Evolutionary conservation across 1,139 yeast species (phyloP), one percentile per base, ranked within the genome.

Genomic region (Scheffersomyces insectosa): DNA sequence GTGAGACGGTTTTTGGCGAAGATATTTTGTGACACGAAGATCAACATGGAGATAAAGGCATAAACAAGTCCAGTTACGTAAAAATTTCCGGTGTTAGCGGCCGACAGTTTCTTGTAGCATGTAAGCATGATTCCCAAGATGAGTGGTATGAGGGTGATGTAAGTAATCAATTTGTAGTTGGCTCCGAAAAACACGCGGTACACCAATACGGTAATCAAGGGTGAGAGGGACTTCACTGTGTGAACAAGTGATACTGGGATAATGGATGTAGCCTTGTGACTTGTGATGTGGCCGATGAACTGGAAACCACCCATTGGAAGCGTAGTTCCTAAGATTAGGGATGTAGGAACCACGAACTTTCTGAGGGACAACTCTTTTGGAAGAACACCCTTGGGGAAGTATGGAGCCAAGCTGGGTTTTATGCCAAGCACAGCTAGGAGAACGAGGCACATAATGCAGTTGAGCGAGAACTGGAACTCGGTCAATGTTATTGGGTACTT

Each of bases 241-340:
- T 90, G 97, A 25, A 91, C 97, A 51, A 91, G 68, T 4, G 96
- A 87, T 13, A 91, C 97, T 0, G 97, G 97, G 38, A 91, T 87
- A 48, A 85, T 66, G 3, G 90, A 79, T 2, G 97, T 89, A 20
- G 98, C 93, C 63, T 87, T 86, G 62, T 90, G 96, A 5, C 95
- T 82, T 10, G 95, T 81, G 47, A 90, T 80, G 63, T 91, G 98
- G 14, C 98, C 98, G 28, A 84, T 71, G 50, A 91, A 86, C 68
- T 91, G 98, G 66, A 91, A 91, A 45, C 83, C 70, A 3, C 97
- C 98, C 96, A 91, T 88, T 16, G 97, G 97, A 27, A 88, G 77
- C 0, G 95, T 88, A 29, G 93, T 82, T 43, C 71, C 60, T 15
- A 89, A 60, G 33, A 88, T 73, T 41, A 79, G 74, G 36, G 56